Evolutionary conservation across 768 basidiomycete genomes (phyloP).

Genomic region (Boletus tylopilopsis): DNA sequence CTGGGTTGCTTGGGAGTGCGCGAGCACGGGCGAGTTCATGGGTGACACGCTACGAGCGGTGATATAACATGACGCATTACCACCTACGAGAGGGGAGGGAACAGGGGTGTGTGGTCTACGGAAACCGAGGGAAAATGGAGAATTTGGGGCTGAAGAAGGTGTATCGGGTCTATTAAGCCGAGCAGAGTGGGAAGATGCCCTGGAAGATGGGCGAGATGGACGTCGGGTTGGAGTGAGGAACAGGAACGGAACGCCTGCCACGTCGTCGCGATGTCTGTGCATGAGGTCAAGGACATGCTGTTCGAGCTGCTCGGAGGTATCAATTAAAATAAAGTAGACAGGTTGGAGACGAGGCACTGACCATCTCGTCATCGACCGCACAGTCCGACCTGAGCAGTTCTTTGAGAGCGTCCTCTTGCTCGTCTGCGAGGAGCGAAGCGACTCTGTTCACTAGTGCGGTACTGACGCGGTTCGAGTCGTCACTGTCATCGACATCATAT

Average conservation of each 20-base stretch:
- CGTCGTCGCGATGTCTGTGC: slow-evolving; percentile 91
- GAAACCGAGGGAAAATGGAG: slow-evolving; percentile 72
- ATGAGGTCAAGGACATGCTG: slow-evolving; percentile 90
- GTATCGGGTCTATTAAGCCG: slow-evolving; percentile 75
- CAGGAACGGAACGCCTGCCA: slow-evolving; percentile 77
- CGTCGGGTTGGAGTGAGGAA: slow-evolving; percentile 78
- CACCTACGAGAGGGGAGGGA: slow-evolving; percentile 70
- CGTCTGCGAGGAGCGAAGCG: slow-evolving; percentile 67
- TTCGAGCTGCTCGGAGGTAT: slow-evolving; percentile 59
- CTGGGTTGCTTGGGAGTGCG: slow-evolving; percentile 53
- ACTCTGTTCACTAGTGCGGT: slow-evolving; percentile 66
- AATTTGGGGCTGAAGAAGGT: slow-evolving; percentile 68
- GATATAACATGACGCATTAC: slow-evolving; percentile 54
- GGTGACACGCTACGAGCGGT: slow-evolving; percentile 50
- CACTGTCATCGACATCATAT: slow-evolving; percentile 57
- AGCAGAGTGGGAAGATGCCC: slow-evolving; percentile 67
- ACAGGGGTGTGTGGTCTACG: slow-evolving; percentile 77
- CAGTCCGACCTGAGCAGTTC: slow-evolving; percentile 64
- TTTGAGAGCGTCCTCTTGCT: slow-evolving; percentile 88
- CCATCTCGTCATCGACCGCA: slow-evolving; percentile 65
- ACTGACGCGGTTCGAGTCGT: slow-evolving; percentile 51
- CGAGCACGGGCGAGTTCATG: slow-evolving; percentile 63
- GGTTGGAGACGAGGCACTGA: slow-evolving; percentile 33
- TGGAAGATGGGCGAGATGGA: slow-evolving; percentile 78
- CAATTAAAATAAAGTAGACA: slow-evolving; percentile 16